Evolutionary conservation across 2,329 filamentous ascomycete species (phyloP).

Genomic region (Stachybotrys elegans): DNA sequence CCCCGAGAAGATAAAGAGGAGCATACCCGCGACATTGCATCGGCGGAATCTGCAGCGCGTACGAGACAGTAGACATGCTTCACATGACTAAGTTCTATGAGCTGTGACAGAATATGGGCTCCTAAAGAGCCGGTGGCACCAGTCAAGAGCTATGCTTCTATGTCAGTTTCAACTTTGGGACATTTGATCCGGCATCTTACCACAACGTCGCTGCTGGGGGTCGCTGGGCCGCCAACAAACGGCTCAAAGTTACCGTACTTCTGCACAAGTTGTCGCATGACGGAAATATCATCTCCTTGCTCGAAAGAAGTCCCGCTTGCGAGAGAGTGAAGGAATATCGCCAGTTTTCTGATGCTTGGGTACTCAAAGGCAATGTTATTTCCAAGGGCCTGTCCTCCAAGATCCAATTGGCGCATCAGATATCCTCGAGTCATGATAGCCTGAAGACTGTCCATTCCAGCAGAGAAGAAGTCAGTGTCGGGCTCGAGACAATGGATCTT

Average conservation of each 20-base stretch:
- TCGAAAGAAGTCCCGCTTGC: constrained; percentile 9
- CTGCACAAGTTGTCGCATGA: constrained; percentile 27
- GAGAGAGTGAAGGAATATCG: constrained; percentile 17
- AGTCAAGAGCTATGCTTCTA: constrained; percentile 41
- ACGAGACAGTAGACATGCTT: constrained; percentile 44
- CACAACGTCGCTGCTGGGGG: constrained; percentile 23
- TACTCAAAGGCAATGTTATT: constrained; percentile 57
- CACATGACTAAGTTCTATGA: constrained; percentile 54
- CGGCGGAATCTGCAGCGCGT: too few species aligned
- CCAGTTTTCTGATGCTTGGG: constrained; percentile 17
- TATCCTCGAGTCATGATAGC: constrained; percentile 49
- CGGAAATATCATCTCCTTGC: constrained; percentile 18
- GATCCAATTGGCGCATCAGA: constrained; percentile 45
- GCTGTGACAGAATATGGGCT: constrained; percentile 50
- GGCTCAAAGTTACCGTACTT: constrained; percentile 31
- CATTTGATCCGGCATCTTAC: constrained; percentile 15
- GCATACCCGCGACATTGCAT: too few species aligned
- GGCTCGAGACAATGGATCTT: constrained; percentile 8
- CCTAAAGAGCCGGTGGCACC: constrained; percentile 59
- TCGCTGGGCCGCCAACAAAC: constrained; percentile 12
- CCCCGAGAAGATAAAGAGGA: too few species aligned
- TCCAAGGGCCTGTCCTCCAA: constrained; percentile 39
- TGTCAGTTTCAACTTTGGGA: neutral
- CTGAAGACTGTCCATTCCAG: constrained; percentile 54
- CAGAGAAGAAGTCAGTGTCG: constrained; percentile 53